Evolutionary conservation across 768 basidiomycete species (phyloP).

Genomic region (Mycena capillaripes): DNA sequence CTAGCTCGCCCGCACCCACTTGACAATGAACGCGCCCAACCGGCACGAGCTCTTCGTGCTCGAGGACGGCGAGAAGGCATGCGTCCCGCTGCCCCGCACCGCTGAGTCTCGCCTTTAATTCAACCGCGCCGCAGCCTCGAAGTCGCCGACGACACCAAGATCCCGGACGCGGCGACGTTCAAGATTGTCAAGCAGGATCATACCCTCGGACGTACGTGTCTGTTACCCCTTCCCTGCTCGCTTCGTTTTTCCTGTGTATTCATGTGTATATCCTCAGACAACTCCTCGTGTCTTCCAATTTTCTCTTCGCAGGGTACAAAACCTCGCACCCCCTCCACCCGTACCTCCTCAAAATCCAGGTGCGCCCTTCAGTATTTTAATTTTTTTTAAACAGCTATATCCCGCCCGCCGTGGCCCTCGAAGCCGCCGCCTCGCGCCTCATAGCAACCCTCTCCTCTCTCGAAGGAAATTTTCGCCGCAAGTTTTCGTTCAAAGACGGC

Average conservation of each 20-base stretch:
- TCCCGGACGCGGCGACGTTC: constrained; percentile 96
- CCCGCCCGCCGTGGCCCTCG: constrained; percentile 85
- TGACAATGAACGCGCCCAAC: constrained; percentile 93
- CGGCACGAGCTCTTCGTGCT: constrained; percentile 93
- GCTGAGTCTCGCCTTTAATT: neutral
- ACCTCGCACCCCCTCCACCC: constrained; percentile 97
- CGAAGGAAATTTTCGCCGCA: constrained; percentile 84
- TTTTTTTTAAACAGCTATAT: too few species aligned
- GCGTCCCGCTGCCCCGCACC: constrained; percentile 53
- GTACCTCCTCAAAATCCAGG: constrained; percentile 93
- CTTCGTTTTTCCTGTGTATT: too few species aligned
- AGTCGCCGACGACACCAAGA: constrained; percentile 95
- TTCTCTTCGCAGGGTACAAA: constrained; percentile 98
- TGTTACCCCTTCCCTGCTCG: constrained; percentile 43
- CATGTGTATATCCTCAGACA: constrained; percentile 65
- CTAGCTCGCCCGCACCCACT: too few species aligned
- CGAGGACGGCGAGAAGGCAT: constrained; percentile 95
- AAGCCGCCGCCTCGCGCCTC: constrained; percentile 86
- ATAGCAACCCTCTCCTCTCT: constrained; percentile 78
- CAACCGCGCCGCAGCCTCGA: constrained; percentile 72
- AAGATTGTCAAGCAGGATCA: constrained; percentile 98
- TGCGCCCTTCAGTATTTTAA: too few species aligned
- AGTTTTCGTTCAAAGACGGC: constrained; percentile 85
- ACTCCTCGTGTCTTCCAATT: constrained; percentile 87
- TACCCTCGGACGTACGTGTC: constrained; percentile 93